phyloP scores from a whole-genome alignment of 805 yeast genomes.

The Barnettozyma vustinii region DNA sequence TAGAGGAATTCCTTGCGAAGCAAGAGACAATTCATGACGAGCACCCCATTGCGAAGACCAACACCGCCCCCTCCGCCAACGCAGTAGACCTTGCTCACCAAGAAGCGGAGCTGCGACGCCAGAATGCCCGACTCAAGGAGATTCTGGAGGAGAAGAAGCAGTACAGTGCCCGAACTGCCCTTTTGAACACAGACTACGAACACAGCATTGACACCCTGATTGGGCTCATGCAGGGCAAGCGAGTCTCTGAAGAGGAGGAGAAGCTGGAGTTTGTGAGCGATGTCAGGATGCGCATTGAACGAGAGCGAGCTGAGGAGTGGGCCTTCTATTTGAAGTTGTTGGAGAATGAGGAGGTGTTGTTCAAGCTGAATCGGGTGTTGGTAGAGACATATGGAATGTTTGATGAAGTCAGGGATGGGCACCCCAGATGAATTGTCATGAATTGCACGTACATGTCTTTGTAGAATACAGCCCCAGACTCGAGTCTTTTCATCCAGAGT shows the following conservation, averaged over 20 bases:
- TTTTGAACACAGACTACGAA: conserved; percentile 15
- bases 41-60: not conserved
- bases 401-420: conserved; percentile 2
- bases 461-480: not conserved
- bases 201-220: conserved; percentile 8
- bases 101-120: conserved; percentile 9
- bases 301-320: conserved; percentile 11
- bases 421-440: not conserved
- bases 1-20: conserved; percentile 12
- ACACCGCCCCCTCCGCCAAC: not conserved
- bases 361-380: conserved; percentile 8
- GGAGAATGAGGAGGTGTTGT: conserved; percentile 9
- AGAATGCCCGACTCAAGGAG: conserved; percentile 14
- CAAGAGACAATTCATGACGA: not conserved
- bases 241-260: conserved; percentile 1
- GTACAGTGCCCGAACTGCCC: conserved; percentile 8
- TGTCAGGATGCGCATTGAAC: conserved; percentile 3
- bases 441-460: too few relatives aligned
- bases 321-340: conserved; percentile 10
- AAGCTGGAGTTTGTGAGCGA: conserved; percentile 5
- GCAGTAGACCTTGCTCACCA: not conserved
- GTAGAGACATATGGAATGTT: conserved; percentile 8
- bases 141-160: conserved; percentile 8
- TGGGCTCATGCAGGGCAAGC: conserved; percentile 6
- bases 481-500: not conserved